These are phyloP conservation scores for Cyclotella sp. DNA, from an alignment of 108 stramenopile genomes.

Conservation along the genomic window DNA sequence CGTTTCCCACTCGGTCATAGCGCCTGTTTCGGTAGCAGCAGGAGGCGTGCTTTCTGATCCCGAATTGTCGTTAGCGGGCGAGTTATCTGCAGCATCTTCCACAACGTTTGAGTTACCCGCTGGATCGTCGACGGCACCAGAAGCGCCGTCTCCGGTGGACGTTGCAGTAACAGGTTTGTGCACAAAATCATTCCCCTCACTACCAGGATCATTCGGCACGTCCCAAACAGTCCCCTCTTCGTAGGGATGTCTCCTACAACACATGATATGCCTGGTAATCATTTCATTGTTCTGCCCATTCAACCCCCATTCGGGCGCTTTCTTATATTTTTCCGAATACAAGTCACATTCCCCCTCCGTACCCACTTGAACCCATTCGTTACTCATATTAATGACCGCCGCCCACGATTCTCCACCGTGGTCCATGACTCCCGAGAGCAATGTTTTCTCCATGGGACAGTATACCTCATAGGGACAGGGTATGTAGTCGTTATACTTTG, in stretches of 20 bases:
- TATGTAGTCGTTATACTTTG: slow-evolving; percentile 14
- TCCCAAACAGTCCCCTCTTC: background rate
- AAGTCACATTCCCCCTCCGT: slow-evolving; percentile 28
- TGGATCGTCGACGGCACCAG: background rate
- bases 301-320: slow-evolving; percentile 35
- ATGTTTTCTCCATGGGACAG: slow-evolving; percentile 23
- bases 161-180: slow-evolving; percentile 9
- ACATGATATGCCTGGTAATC: slow-evolving; percentile 51
- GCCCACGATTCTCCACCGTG: slow-evolving; percentile 47
- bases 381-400: slow-evolving; percentile 33
- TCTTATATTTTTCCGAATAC: slow-evolving; percentile 29
- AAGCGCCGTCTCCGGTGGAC: background rate
- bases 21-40: background rate
- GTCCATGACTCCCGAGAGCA: slow-evolving; percentile 34
- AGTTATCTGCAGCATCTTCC: background rate
- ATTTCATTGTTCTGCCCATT: slow-evolving; percentile 19
- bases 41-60: background rate
- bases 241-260: slow-evolving; percentile 34
- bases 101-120: background rate
- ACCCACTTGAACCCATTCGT: slow-evolving; percentile 55
- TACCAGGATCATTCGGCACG: slow-evolving; percentile 3
- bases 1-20: slow-evolving; percentile 44
- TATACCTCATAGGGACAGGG: slow-evolving; percentile 46
- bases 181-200: slow-evolving; percentile 21
- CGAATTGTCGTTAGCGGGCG: no score